Percentiles rank a stretch among this genome's conserved stretches.
Evolutionary conservation across 495 filamentous ascomycete species (phyloP).

Genomic region (Letharia lupina): DNA sequence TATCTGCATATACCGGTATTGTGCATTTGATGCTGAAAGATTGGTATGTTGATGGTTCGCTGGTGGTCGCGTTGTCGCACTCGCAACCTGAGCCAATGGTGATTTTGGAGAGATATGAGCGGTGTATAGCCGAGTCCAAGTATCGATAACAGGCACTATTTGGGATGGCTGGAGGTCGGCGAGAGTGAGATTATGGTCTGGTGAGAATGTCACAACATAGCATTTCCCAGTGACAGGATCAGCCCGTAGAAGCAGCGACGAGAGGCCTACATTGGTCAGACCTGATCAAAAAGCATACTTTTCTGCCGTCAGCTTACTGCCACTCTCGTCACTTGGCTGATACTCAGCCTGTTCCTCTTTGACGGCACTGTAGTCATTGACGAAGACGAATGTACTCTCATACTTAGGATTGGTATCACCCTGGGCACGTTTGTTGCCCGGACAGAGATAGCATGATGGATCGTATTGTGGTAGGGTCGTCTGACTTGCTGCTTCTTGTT

Average conservation of each 20-base stretch:
- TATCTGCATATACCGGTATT: conserved; percentile 97
- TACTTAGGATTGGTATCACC: conserved; percentile 86
- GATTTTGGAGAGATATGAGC: conserved; percentile 66
- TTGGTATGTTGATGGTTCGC: conserved; percentile 34
- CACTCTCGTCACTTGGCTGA: conserved; percentile 40
- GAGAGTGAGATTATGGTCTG: conserved; percentile 82
- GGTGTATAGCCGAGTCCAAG: conserved; percentile 84
- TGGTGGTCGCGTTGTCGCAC: conserved; percentile 43
- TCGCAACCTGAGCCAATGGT: conserved; percentile 47
- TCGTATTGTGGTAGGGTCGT: conserved; percentile 74
- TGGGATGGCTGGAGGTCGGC: conserved; percentile 66
- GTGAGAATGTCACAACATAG: conserved; percentile 92
- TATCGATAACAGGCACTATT: conserved; percentile 68
- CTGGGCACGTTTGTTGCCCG: conserved; percentile 83
- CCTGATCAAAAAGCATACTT: not conserved
- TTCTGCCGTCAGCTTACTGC: conserved; percentile 33
- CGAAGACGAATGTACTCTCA: conserved; percentile 80
- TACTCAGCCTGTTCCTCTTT: conserved; percentile 83
- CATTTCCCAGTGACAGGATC: conserved; percentile 89
- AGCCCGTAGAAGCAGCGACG: conserved; percentile 73
- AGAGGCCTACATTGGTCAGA: conserved; percentile 45
- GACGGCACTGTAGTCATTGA: conserved; percentile 96
- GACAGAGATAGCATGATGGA: conserved; percentile 90
- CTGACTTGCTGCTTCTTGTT: conserved; percentile 76
- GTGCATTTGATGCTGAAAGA: conserved; percentile 51